Evolutionary conservation across 768 basidiomycete genomes (phyloP).

Genomic region (Phanerochaete sordida): DNA sequence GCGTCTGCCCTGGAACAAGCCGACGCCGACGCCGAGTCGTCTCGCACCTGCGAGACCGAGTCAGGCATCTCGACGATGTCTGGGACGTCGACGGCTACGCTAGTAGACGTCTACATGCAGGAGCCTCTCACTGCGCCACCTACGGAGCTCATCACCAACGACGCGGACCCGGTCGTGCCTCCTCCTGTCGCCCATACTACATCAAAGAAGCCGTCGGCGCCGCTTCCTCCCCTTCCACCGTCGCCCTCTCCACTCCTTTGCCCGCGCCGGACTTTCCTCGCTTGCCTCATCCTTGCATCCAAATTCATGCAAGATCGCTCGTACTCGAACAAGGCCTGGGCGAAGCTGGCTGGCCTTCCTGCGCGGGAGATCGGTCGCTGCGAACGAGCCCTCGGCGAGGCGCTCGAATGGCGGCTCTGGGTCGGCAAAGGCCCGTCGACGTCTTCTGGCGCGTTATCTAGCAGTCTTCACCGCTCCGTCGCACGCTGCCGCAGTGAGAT

Average conservation of each 20-base stretch:
- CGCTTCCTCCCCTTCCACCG: slow-evolving; percentile 24
- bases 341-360: slow-evolving; percentile 85
- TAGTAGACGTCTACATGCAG: background rate
- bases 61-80: background rate
- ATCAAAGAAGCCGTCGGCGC: slow-evolving; percentile 9
- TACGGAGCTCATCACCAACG: slow-evolving; percentile 2
- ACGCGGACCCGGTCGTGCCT: background rate
- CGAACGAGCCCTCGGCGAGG: slow-evolving; percentile 83
- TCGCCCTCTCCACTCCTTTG: slow-evolving; percentile 84
- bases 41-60: background rate
- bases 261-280: slow-evolving; percentile 85
- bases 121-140: slow-evolving; percentile 9
- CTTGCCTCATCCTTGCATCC: slow-evolving; percentile 82
- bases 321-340: slow-evolving; percentile 94
- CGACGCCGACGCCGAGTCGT: background rate
- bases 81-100: background rate
- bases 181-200: background rate
- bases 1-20: background rate
- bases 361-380: slow-evolving; percentile 84
- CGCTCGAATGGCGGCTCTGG: slow-evolving; percentile 91
- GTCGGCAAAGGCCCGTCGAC: slow-evolving; percentile 62
- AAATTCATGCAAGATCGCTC: slow-evolving; percentile 94
- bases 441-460: background rate
- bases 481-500: slow-evolving; percentile 21
- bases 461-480: slow-evolving; percentile 7